phyloP scores from a whole-genome alignment of 441 rosid species.

The Erodium trifolium region DNA sequence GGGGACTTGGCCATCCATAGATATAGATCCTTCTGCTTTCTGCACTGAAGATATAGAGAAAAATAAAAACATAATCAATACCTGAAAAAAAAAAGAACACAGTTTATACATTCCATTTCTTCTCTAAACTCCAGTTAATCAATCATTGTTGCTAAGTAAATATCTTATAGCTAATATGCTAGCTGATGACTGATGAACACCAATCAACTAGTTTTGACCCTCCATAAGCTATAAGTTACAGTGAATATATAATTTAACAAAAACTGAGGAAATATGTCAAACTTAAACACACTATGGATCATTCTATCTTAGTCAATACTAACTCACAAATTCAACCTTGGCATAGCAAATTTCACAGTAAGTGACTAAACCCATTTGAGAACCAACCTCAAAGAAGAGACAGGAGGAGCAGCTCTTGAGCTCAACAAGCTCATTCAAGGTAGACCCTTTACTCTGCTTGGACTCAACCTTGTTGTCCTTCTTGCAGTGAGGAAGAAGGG shows the following conservation, averaged over 20 bases:
- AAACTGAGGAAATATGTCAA: neutral
- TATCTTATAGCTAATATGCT: too few relatives aligned
- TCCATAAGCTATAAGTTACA: too few relatives aligned
- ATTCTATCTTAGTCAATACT: neutral
- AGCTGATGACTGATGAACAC: too few relatives aligned
- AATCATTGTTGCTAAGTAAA: too few relatives aligned
- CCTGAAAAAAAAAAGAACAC: neutral
- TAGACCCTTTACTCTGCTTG: slow-evolving; percentile 63
- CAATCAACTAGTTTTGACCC: neutral
- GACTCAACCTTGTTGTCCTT: slow-evolving; percentile 91
- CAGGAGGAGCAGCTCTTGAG: slow-evolving; percentile 80
- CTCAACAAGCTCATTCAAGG: slow-evolving; percentile 87
- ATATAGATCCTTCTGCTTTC: slow-evolving; percentile 89
- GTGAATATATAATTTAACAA: neutral
- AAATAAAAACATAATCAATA: slow-evolving; percentile 7
- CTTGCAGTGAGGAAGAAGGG: slow-evolving; percentile 89
- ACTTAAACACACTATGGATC: neutral
- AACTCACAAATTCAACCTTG: neutral
- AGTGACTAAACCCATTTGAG: neutral
- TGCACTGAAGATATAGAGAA: slow-evolving; percentile 44
- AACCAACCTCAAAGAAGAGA: slow-evolving; percentile 77
- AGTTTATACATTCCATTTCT: too few relatives aligned
- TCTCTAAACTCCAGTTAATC: too few relatives aligned
- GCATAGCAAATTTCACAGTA: neutral
- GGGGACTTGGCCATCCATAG: slow-evolving; percentile 93